Evolutionary conservation across 106 monocot species (phyloP), one percentile per base, ranked within the genome.

Genomic region (Allium sativum): DNA sequence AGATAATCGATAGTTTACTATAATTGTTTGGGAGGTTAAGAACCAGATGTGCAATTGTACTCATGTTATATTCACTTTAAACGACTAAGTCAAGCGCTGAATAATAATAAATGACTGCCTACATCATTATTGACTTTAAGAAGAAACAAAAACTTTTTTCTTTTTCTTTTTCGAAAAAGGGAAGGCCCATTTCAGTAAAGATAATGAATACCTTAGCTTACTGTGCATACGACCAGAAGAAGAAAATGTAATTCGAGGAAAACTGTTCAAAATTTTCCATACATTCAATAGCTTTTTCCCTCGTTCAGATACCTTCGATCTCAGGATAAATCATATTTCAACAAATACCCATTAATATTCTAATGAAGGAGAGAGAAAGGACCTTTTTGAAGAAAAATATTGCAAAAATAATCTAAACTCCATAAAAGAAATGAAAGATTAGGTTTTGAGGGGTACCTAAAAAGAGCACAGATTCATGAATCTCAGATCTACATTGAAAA

Each of bases 371-470:
- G 10, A 56, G 55, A 14, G n/a, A 56, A 54, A 54, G 54, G 54
- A 8, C 17, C 17, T 54, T 54, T 54, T 14, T 54, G 12, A 8
- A 0, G 54, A 17, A n/a, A 18, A 54, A 54, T 17, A 1, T 9
- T 8, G 4, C 54, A 54, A 16, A 18, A 17, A 18, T 14, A 31
- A 31, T 31, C 31, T 9, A 54, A 54, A 54, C 19, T 11, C 54
- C n/a, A 54, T 18, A 50, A 50, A 50, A 11, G 8, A 6, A 50
- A 50, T 11, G 15, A 18, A 54, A 54, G 54, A 9, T 54, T 11
- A 54, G 54, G 18, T 54, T 54, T 54, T 54, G 54, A 18, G 54
- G 17, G 54, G n/a, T 54, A 54, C 54, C 54, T 18, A 54, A 15
- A 16, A 54, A 54, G 54, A 4, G 19, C n/a, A 54, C 7, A 7